Percentiles rank a stretch among this genome's conserved stretches.
These are phyloP conservation scores for Quercus parvula DNA, from an alignment of 306 rosid species.

Conservation along the genomic window DNA sequence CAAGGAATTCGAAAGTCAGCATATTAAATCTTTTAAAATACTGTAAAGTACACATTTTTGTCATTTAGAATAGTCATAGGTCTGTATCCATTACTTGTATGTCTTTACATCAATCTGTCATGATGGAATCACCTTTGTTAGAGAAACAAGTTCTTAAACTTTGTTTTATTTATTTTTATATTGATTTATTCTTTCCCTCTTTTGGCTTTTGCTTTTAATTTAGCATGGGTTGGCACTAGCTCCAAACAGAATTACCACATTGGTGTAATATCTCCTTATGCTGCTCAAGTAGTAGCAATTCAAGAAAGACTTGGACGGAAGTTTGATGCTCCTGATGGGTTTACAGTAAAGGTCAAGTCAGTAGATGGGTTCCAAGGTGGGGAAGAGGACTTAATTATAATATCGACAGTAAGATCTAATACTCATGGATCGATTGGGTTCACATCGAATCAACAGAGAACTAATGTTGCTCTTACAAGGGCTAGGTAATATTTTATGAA, in stretches of 20 bases:
- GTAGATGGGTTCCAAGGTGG: slow-evolving; percentile 86
- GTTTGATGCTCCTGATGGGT: slow-evolving; percentile 40
- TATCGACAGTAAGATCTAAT: slow-evolving; percentile 65
- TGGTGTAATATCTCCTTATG: slow-evolving; percentile 78
- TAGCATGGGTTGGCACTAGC: slow-evolving; percentile 41
- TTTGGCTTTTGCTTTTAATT: background rate
- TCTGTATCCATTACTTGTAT: background rate
- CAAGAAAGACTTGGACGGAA: slow-evolving; percentile 40
- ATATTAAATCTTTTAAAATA: background rate
- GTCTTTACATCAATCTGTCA: background rate
- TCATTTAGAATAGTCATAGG: background rate
- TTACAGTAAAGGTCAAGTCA: slow-evolving; percentile 59
- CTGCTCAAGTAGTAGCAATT: slow-evolving; percentile 71
- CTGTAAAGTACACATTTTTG: background rate
- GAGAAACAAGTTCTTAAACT: background rate
- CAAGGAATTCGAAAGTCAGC: background rate
- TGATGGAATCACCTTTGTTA: background rate
- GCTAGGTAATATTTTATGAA: slow-evolving; percentile 50
- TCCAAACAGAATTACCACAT: slow-evolving; percentile 36
- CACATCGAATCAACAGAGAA: slow-evolving; percentile 51
- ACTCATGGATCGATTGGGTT: slow-evolving; percentile 36
- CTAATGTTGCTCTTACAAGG: slow-evolving; percentile 83
- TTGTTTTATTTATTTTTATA: background rate
- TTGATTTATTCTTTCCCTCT: background rate
- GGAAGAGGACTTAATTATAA: slow-evolving; percentile 64